Evolutionary conservation across 1,284 basidiomycete species (phyloP).

Genomic region (Apiotrichum sp.): DNA sequence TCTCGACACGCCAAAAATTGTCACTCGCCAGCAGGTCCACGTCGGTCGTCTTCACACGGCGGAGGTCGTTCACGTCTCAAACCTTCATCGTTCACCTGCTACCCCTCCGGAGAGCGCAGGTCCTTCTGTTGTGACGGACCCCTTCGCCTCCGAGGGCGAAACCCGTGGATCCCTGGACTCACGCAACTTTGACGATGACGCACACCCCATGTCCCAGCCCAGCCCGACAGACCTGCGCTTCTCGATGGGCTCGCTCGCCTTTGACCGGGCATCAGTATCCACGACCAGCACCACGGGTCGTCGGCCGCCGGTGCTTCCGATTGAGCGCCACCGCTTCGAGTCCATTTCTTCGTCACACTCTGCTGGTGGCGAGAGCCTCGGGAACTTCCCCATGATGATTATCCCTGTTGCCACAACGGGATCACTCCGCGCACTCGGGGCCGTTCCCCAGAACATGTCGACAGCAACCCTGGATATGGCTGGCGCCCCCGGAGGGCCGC

Average conservation of each 20-base stretch:
- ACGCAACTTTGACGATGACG: conserved; percentile 21
- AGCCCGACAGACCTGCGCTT: conserved; percentile 38
- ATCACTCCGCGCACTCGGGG: not conserved
- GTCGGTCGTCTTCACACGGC: conserved; percentile 44
- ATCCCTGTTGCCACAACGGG: conserved; percentile 13
- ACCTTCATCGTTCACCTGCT: not conserved
- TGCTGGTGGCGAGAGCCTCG: conserved; percentile 36
- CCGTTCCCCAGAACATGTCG: conserved; percentile 8
- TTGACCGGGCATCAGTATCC: conserved; percentile 29
- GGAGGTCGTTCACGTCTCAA: conserved; percentile 43
- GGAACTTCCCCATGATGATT: conserved; percentile 43
- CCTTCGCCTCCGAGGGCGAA: conserved; percentile 11
- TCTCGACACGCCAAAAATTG: conserved; percentile 45
- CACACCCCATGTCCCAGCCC: conserved; percentile 18
- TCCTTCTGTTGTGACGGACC: conserved; percentile 1
- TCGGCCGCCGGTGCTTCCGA: conserved; percentile 10
- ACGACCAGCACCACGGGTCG: conserved; percentile 32
- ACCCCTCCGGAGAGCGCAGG: not conserved
- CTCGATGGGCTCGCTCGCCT: conserved; percentile 45
- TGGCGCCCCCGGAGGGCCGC: not conserved
- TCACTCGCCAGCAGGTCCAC: conserved; percentile 44
- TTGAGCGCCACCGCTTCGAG: conserved; percentile 13
- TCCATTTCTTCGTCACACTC: conserved; percentile 30
- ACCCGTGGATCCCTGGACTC: conserved; percentile 14
- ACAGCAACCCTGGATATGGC: conserved; percentile 4